Evolutionary conservation across 495 filamentous ascomycete genomes (phyloP).

Genomic region (Aspergillus ostianus): DNA sequence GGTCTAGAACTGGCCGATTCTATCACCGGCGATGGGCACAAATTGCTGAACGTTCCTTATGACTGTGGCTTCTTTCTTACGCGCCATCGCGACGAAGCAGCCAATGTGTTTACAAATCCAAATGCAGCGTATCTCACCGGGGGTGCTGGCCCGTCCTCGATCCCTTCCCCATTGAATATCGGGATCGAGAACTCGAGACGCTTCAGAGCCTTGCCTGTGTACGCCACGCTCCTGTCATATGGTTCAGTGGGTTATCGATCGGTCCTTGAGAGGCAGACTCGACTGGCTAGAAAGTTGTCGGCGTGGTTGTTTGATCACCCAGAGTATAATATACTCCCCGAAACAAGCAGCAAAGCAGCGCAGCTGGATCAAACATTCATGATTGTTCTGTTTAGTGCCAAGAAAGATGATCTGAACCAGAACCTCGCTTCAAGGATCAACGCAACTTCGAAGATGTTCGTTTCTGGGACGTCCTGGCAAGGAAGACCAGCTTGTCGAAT

Average conservation of each 20-base stretch:
- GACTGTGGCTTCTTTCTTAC: slow-evolving; percentile 89
- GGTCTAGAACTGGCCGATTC: slow-evolving; percentile 86
- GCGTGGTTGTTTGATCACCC: slow-evolving; percentile 55
- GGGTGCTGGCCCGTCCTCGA: slow-evolving; percentile 32
- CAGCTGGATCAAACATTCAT: slow-evolving; percentile 60
- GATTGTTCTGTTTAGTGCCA: slow-evolving; percentile 78
- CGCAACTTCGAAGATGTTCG: slow-evolving; percentile 69
- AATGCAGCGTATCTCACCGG: slow-evolving; percentile 79
- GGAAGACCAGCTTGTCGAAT: slow-evolving; percentile 69
- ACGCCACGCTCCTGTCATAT: slow-evolving; percentile 74
- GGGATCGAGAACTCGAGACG: slow-evolving; percentile 89
- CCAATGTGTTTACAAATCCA: slow-evolving; percentile 73
- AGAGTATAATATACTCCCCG: slow-evolving; percentile 66
- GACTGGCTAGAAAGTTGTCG: slow-evolving; percentile 66
- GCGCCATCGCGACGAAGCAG: slow-evolving; percentile 54
- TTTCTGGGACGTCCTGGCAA: slow-evolving; percentile 77
- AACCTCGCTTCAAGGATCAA: slow-evolving; percentile 70
- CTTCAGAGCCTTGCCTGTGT: slow-evolving; percentile 86
- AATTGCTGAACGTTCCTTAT: slow-evolving; percentile 94
- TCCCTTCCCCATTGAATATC: slow-evolving; percentile 82
- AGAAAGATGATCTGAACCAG: slow-evolving; percentile 62
- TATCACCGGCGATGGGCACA: slow-evolving; percentile 83
- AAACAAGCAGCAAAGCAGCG: slow-evolving; percentile 29
- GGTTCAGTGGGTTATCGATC: slow-evolving; percentile 66
- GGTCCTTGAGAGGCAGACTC: slow-evolving; percentile 71